Evolutionary conservation across 805 yeast genomes (phyloP), one percentile per base, ranked within the genome.

Genomic region (Kodamaea jinghongensis): DNA sequence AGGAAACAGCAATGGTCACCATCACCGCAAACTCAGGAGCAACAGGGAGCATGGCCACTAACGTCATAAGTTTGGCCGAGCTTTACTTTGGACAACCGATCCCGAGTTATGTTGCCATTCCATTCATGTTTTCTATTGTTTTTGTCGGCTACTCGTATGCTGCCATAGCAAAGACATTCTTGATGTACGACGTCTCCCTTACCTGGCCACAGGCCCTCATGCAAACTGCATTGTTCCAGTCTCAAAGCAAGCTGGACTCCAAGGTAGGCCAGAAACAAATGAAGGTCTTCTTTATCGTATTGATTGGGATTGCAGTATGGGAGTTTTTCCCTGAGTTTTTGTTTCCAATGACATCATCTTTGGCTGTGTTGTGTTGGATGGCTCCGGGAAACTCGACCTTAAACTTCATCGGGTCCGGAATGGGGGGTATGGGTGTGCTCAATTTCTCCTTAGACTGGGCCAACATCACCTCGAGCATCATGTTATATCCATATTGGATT

Each of bases 91-190:
- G 57, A 12, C 60, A 62, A 16, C 56, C 54, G 3, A 66, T 72
- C 25, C 50, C 57, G 42, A 64, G 70, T 0, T 39, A 49, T 1
- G 58, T 63, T 4, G 75, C 78, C 2, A 49, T 74, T 5, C 46
- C 59, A 2, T 75, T 72, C 50, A 75, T 75, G 79, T 69, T 68
- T 57, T 61, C 76, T 4, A 75, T 75, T 33, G 78, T 74, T 12
- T 72, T 74, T 56, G 65, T 70, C 1, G 80, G 80, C 0, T 75
- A 74, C 49, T 71, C 80, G 2, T 73, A 70, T 49, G 78, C 76
- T 9, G 76, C 76, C 1, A 67, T 75, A 15, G 78, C 78, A 3
- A 64, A 71, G 40, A 54, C 60, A 28, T 57, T 69, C 29, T 67
- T 75, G 15, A 51, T 74, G 5, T 71, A 71, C 46, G 78, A 75